Conservation (phyloP, 1,139 yeast species). For the Geotrichum carabidarum region DNA sequence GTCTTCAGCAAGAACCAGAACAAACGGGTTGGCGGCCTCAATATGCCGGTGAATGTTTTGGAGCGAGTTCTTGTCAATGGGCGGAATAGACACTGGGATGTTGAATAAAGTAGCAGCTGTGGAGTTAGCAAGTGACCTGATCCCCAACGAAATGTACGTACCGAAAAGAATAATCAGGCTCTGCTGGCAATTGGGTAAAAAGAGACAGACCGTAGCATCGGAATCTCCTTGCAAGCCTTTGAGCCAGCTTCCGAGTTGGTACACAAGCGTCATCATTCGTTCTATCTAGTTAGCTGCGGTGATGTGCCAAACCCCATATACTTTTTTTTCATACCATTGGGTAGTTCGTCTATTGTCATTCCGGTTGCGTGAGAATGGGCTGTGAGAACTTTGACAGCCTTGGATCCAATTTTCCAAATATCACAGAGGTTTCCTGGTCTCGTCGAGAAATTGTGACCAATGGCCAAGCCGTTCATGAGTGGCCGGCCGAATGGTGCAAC, state of each 20-base stretch:
- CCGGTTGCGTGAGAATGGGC: constrained; percentile 1
- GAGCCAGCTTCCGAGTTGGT: constrained; percentile 2
- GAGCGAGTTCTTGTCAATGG: constrained; percentile 9
- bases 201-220: constrained; percentile 3
- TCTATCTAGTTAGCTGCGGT: too few relatives aligned
- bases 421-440: constrained; percentile 58
- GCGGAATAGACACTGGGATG: constrained; percentile 12
- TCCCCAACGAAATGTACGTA: neutral
- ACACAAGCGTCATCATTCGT: neutral
- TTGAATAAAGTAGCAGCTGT: constrained; percentile 13
- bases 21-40: constrained; percentile 15
- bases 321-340: neutral
- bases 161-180: constrained; percentile 4
- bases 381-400: constrained; percentile 4
- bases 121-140: neutral
- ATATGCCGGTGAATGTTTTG: constrained; percentile 2
- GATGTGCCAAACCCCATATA: too few relatives aligned
- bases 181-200: constrained; percentile 10
- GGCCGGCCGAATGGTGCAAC: constrained; percentile 42
- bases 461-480: constrained; percentile 50
- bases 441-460: constrained; percentile 30
- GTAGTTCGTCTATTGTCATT: neutral
- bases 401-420: constrained; percentile 44
- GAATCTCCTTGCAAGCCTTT: constrained; percentile 1
- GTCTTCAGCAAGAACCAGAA: constrained; percentile 9